Percentiles rank a stretch among this genome's conserved stretches.
Conservation (phyloP, 306 rosid species). For the Casuarina cunninghamiana region DNA sequence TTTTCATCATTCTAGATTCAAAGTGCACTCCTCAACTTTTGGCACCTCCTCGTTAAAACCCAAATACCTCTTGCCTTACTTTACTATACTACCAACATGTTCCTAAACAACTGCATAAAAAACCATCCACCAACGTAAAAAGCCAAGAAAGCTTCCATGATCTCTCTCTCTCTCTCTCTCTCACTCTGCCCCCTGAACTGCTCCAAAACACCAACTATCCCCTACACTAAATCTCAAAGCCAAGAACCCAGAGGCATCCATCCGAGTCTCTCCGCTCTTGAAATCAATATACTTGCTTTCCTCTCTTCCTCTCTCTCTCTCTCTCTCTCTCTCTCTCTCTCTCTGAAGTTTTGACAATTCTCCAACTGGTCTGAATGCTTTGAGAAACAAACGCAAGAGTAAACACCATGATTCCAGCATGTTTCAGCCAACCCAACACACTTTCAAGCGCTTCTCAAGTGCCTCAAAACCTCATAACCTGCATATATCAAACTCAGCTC, state of each 20-base stretch:
- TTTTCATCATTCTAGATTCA: constrained; percentile 38
- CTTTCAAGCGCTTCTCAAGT: constrained; percentile 43
- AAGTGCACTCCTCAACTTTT: constrained; percentile 26
- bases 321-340: neutral
- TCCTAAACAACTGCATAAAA: neutral
- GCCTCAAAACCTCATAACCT: constrained; percentile 58
- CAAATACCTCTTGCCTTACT: neutral
- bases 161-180: neutral
- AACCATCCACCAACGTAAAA: constrained; percentile 3
- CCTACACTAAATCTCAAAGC: neutral
- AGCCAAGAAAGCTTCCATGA: constrained; percentile 3
- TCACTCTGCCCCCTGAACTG: neutral
- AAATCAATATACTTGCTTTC: neutral
- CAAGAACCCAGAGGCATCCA: neutral
- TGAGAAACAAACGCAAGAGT: constrained; percentile 29
- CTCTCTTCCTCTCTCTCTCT: neutral
- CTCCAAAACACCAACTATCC: constrained; percentile 1
- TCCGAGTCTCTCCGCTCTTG: neutral
- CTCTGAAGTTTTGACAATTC: neutral
- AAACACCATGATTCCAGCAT: constrained; percentile 65
- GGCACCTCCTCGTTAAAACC: constrained; percentile 6
- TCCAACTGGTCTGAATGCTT: constrained; percentile 17
- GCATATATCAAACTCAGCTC: constrained; percentile 66
- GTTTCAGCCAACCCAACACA: constrained; percentile 76
- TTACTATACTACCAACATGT: neutral